phyloP scores from a whole-genome alignment of 345 rosid species.

The Brassica rapa region DNA sequence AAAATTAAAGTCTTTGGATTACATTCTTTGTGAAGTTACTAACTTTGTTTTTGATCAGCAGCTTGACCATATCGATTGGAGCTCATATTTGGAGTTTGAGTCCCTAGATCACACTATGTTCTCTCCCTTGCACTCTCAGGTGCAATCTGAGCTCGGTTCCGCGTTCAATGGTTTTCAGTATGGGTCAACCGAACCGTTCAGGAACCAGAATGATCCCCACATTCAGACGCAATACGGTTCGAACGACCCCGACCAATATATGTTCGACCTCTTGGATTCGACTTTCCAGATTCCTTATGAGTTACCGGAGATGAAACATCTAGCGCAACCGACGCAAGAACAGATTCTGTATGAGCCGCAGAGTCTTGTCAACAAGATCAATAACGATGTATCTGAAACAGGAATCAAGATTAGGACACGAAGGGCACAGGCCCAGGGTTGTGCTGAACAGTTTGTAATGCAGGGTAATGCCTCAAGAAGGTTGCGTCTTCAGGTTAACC shows the following conservation, averaged over 20 bases:
- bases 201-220: background rate
- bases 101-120: conserved; percentile 42
- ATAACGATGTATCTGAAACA: conserved; percentile 33
- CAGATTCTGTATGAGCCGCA: conserved; percentile 25
- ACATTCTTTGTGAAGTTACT: conserved; percentile 7
- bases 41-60: conserved; percentile 29
- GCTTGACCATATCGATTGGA: conserved; percentile 43
- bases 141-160: conserved; percentile 45
- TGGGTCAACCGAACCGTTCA: conserved; percentile 17
- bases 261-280: conserved; percentile 48
- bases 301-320: conserved; percentile 17
- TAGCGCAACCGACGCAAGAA: conserved; percentile 5
- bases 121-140: conserved; percentile 49
- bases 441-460: background rate
- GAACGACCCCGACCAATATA: conserved; percentile 39
- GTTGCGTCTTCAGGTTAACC: conserved; percentile 49
- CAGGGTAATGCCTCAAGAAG: conserved; percentile 76
- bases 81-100: conserved; percentile 32
- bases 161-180: conserved; percentile 36
- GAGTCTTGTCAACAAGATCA: conserved; percentile 12
- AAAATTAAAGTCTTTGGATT: background rate
- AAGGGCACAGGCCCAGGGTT: conserved; percentile 27
- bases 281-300: conserved; percentile 44
- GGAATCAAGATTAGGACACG: conserved; percentile 60
- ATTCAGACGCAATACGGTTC: conserved; percentile 34